Evolutionary conservation across 306 rosid genomes (phyloP).

Genomic region (Cucurbita maxima): DNA sequence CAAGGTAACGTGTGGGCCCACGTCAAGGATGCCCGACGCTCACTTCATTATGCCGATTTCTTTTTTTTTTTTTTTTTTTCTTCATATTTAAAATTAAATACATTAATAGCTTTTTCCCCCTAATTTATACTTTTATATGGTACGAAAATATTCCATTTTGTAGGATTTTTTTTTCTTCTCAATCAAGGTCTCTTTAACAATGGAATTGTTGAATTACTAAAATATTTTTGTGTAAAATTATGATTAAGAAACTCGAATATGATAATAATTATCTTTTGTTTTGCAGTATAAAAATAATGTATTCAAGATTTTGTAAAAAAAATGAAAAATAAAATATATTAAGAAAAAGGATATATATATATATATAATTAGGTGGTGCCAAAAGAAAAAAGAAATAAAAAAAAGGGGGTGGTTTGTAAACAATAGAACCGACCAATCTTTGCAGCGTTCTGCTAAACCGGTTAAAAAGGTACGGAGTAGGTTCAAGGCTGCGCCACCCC

Average conservation of each 20-base stretch:
- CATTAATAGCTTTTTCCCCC: background rate
- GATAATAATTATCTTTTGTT: too few relatives aligned
- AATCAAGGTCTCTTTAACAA: background rate
- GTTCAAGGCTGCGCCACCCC: background rate
- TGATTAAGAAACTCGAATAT: too few relatives aligned
- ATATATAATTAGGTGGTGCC: background rate
- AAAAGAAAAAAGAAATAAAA: background rate
- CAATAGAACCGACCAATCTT: slow-evolving; percentile 1
- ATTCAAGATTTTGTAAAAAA: too few relatives aligned
- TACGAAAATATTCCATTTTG: background rate
- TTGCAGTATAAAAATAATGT: background rate
- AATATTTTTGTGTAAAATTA: background rate
- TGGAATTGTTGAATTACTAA: background rate
- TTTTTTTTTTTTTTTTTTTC: background rate
- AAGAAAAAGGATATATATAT: background rate
- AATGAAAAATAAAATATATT: too few relatives aligned
- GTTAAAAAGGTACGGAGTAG: background rate
- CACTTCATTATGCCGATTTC: background rate
- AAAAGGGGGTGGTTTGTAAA: background rate
- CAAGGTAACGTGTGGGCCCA: background rate
- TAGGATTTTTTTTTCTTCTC: background rate
- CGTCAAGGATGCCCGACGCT: background rate
- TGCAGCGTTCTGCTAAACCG: background rate
- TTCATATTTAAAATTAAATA: background rate
- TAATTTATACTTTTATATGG: background rate